Base-by-base conservation (phyloP, 164 flowering plant genomes). In the Berberis thunbergii region DNA sequence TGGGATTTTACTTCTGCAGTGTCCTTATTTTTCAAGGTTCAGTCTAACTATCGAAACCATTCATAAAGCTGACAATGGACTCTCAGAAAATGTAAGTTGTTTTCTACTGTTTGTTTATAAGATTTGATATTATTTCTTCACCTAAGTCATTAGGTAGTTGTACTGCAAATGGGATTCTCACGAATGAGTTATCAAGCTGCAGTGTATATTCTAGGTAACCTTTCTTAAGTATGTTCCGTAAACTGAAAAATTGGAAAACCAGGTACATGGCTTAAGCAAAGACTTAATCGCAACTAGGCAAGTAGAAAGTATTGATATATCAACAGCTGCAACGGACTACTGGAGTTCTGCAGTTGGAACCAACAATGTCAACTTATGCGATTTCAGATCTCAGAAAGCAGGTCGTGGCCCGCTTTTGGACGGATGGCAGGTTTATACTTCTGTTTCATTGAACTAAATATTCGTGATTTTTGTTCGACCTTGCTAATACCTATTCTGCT, bases 371-470 rank as follows among this genome's bases (percentile, higher is more conserved):
- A 83, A 84, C 74, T 70, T 84, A 43, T 73, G 87, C 40, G 76
- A 72, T 41, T 86, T 86, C 75, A 78, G 72, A 67, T 86, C 92
- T 44, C 64, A n/a, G 5, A 77, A 61, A 55, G 75, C 86, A 55
- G 83, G 76, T 2, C 87, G 86, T 41, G 92, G 89, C 57, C 92
- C 89, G 9, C 83, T 86, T 58, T 71, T 67, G 59, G 77, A 71
- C 6, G 84, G 89, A 70, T 86, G 92, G 92, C 83, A 81, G 88
- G 92, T 86, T 72, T 4, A 76, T 54, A 57, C 64, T 38, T 56
- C 43, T 46, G 45, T 50, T 40, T 41, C 46, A 42, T 9, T 64
- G 42, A 26, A 55, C 60, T 26, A n/a, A 45, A 52, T 13, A 54
- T 56, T 57, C 26, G 26, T 26, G 26, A 26, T 26, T 26, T 26